A percentile compares a stretch with the other conserved stretches of the same genome.
Conservation (phyloP, 306 rosid species). For the Dalbergia oliveri region DNA sequence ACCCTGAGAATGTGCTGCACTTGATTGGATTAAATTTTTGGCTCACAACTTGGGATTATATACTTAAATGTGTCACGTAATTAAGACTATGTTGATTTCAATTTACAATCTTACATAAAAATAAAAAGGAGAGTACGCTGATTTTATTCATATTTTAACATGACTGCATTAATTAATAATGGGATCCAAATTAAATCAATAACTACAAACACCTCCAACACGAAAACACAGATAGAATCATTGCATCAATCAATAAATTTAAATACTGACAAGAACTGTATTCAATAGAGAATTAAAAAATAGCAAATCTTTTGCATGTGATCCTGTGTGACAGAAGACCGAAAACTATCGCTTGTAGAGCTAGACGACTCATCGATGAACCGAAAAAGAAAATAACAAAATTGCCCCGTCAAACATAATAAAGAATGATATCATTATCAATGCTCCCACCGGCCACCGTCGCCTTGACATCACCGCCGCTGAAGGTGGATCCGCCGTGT, state of each 20-base stretch:
- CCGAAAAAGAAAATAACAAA: neutral
- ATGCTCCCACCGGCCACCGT: conserved; percentile 3
- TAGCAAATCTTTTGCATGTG: neutral
- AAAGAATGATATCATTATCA: conserved; percentile 66
- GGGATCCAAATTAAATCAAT: neutral
- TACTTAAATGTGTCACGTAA: too few species aligned
- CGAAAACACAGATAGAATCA: neutral
- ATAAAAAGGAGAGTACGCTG: too few species aligned
- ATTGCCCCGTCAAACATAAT: conserved; percentile 53
- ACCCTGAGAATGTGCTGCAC: neutral
- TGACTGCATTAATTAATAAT: too few species aligned
- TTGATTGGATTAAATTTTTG: neutral
- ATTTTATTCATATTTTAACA: too few species aligned
- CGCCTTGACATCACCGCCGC: conserved; percentile 39
- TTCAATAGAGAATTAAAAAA: neutral
- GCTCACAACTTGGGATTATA: neutral
- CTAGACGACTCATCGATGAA: neutral
- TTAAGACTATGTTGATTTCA: too few species aligned
- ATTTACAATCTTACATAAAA: too few species aligned
- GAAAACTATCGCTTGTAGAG: neutral
- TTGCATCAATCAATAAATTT: neutral
- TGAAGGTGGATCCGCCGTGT: conserved; percentile 15
- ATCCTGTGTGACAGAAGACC: neutral
- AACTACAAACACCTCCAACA: neutral
- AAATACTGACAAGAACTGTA: too few species aligned